Base-by-base conservation (phyloP, 768 basidiomycete species). In the Fomitopsis pulvina region DNA sequence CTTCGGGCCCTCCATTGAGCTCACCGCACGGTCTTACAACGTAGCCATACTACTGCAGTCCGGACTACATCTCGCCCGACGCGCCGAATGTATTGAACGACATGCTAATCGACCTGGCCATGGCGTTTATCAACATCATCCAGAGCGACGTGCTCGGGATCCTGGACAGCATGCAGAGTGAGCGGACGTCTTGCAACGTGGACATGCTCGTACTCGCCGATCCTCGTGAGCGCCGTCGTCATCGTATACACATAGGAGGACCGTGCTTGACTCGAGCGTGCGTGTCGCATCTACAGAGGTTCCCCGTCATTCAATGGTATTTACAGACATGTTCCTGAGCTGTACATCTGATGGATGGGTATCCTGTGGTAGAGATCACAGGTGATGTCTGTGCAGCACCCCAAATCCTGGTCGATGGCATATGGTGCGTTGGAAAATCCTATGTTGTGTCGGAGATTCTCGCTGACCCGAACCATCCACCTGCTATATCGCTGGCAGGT, bases 61-160 rank as follows among this genome's bases (percentile, higher is more conserved):
- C 84, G 0, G 71, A 75, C 58, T 89, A 81, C 60, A 72, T 88
- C 51, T 72, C 71, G 14, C 83, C 82, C 0, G 63, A 70, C 24
- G 62, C 77, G 2, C 83, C 85, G 2, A 60, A 68, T 21, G 73
- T 80, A 12, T 52, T 77, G 0, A 69, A 69, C 47, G 69, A 73
- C 47, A 71, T 78, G 0, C 68, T 68, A 0, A 72, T 92, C 53
- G 89, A 92, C 57, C 74, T 92, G 18, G n/a, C n/a, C n/a, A n/a
- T n/a, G n/a, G 81, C 91, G 28, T 92, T 90, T 62, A 72, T 84
- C 41, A 71, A 83, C 62, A 91, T 88, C 64, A 80, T 89, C 59
- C 68, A 74, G 58, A 47, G 58, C 5, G 68, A 77, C 53, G 59
- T 86, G 24, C 53, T 87, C 51, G 34, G 54, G 4, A 74, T 78